Evolutionary conservation across 176 grass and related monocot genomes (phyloP).

Genomic region (maize (Zea mays)): DNA sequence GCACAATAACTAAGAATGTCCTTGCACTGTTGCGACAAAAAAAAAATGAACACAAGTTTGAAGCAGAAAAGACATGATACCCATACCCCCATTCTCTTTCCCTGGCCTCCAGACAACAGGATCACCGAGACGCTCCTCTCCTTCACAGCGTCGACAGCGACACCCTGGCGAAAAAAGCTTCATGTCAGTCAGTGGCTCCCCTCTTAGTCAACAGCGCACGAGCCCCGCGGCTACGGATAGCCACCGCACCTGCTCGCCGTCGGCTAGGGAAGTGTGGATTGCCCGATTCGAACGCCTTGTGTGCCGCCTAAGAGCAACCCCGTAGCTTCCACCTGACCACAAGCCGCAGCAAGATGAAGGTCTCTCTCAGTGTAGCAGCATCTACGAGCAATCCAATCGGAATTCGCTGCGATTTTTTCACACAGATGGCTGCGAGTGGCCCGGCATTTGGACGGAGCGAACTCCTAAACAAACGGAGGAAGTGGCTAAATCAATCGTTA

Average conservation of each 20-base stretch:
- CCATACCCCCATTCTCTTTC: slow-evolving; percentile 92
- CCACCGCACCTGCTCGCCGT: slow-evolving; percentile 35
- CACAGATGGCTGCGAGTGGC: neutral
- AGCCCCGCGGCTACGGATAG: neutral
- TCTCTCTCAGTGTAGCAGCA: neutral
- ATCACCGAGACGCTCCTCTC: slow-evolving; percentile 90
- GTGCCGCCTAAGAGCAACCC: slow-evolving; percentile 12
- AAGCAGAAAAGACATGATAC: slow-evolving; percentile 45
- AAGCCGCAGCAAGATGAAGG: neutral
- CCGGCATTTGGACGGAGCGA: neutral
- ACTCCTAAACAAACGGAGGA: neutral
- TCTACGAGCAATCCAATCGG: neutral
- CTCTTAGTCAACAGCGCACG: neutral
- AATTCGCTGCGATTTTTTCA: neutral
- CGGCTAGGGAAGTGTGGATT: slow-evolving; percentile 30
- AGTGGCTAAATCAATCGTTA: slow-evolving; percentile 14
- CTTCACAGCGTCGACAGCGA: slow-evolving; percentile 56
- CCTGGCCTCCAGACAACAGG: slow-evolving; percentile 82
- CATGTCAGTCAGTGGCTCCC: slow-evolving; percentile 26
- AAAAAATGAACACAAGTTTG: neutral
- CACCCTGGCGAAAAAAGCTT: slow-evolving; percentile 35
- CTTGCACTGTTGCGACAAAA: neutral
- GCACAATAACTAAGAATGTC: neutral
- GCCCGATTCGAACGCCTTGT: slow-evolving; percentile 25
- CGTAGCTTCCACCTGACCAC: slow-evolving; percentile 34